Evolutionary conservation across 805 yeast genomes (phyloP), one percentile per base, ranked within the genome.

Genomic region (Monosporozyma servazzii): DNA sequence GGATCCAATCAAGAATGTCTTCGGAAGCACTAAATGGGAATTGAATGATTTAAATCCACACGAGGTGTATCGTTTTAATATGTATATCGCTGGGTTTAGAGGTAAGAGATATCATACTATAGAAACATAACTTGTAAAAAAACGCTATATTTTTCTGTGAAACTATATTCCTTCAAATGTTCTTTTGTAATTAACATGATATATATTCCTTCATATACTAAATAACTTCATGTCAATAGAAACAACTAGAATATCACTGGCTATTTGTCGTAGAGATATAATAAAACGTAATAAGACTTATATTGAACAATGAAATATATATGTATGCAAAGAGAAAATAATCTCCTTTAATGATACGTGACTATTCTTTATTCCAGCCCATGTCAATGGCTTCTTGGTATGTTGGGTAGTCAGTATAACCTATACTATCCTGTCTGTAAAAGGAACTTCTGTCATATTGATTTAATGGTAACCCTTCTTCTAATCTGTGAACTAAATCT

Each of bases 81-180:
- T 87, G 75, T 81, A 82, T 64, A 71, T 93, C 51, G 90, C 88
- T 69, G 99, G 91, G 10, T 79, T 90, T 69, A 82, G 99, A 72
- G 98, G 99, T 58, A 93, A 91, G 76, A 80, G 99, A 66, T 93
- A 93, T 71, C 97, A 90, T 62, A 96, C 96, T 42, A 76, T 86
- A 67, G 40, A 46, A 20, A 23, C 31, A 29, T 15, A 36, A 17
- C 6, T 18, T 18, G 13, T 18, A 18, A 25, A 25, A 25, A 25
- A 25, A 25, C 27, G 7, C 7, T 25, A 25, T 25, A 25, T 25
- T 25, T n/a, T 25, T 25, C 27, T 25, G 27, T 2, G 37, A 33
- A 33, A 33, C 37, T 33, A 33, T 33, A 33, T 33, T 33, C 37
- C n/a, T 33, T 33, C n/a, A 33, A 25, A 25, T 7, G 3, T 33